Evolutionary conservation across 495 filamentous ascomycete genomes (phyloP).

Genomic region (Halenospora varia): DNA sequence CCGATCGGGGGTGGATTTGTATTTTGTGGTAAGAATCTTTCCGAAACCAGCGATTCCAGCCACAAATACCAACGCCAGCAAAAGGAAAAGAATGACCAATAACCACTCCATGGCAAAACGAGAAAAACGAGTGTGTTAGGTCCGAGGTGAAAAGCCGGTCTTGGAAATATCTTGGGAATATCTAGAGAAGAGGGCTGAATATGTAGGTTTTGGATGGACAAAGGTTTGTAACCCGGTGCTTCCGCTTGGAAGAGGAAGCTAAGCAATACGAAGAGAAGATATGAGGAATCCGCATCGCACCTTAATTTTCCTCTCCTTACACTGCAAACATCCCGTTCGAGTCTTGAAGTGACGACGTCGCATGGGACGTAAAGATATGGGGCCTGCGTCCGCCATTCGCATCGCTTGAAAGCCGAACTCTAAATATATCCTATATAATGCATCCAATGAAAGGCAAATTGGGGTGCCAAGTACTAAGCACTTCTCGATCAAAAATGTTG

Average conservation of each 20-base stretch:
- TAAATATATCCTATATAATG: neutral
- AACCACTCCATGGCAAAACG: neutral
- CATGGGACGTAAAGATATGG: neutral
- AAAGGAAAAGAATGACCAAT: neutral
- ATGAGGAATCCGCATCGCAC: constrained; percentile 36
- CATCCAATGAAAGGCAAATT: neutral
- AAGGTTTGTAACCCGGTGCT: neutral
- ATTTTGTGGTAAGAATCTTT: constrained; percentile 4
- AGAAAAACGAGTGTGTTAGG: neutral
- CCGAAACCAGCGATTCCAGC: constrained; percentile 1
- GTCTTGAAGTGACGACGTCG: constrained; percentile 47
- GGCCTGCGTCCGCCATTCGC: neutral
- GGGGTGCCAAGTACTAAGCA: too few species aligned
- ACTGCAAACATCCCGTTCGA: constrained; percentile 50
- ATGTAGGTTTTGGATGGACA: neutral
- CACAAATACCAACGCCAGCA: neutral
- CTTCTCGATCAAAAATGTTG: neutral
- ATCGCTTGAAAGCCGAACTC: neutral
- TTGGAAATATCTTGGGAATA: too few species aligned
- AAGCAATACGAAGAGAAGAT: neutral
- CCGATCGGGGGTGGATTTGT: neutral
- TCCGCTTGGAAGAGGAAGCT: neutral
- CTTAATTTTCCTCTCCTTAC: constrained; percentile 59
- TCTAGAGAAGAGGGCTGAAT: neutral
- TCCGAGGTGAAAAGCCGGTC: neutral